These are phyloP conservation scores for Teunomyces barrocoloradensis DNA, from an alignment of 805 yeast genomes.

Conservation along the genomic window DNA sequence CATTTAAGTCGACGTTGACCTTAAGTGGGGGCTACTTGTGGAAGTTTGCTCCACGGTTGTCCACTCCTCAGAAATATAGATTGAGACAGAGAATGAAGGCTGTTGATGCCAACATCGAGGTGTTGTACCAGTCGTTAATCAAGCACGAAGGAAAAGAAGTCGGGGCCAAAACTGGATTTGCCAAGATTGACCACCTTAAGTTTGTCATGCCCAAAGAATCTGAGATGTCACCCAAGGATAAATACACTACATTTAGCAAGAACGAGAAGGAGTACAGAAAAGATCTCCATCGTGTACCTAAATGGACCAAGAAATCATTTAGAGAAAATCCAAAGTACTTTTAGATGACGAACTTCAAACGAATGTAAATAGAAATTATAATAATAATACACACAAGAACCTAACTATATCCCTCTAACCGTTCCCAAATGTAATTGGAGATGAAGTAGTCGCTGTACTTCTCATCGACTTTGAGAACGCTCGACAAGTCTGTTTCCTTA, in stretches of 20 bases:
- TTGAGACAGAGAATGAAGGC: conserved; percentile 78
- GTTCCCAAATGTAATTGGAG: conserved; percentile 78
- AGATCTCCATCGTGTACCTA: conserved; percentile 82
- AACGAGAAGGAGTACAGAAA: conserved; percentile 79
- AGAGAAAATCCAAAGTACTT: conserved; percentile 76
- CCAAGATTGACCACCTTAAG: conserved; percentile 35
- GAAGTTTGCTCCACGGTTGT: conserved; percentile 55
- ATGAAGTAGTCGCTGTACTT: conserved; percentile 66
- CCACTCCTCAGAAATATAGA: conserved; percentile 75
- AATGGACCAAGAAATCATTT: conserved; percentile 84
- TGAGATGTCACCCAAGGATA: conserved; percentile 79
- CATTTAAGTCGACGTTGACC: conserved; percentile 59
- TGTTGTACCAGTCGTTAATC: conserved; percentile 45
- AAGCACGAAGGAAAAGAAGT: conserved; percentile 16
- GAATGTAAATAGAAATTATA: conserved; percentile 6
- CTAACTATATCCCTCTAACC: conserved; percentile 25
- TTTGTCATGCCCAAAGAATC: conserved; percentile 66
- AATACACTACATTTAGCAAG: conserved; percentile 82
- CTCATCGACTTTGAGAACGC: conserved; percentile 49
- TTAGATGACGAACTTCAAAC: conserved; percentile 24
- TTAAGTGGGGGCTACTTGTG: conserved; percentile 74
- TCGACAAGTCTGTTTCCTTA: conserved; percentile 44
- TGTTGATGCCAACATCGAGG: conserved; percentile 77
- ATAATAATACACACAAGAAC: conserved; percentile 2
- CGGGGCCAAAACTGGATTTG: conserved; percentile 36